These are phyloP conservation scores for Rhizoclosmatium sp. DNA, from an alignment of 192 early-diverging fungal genomes.

Conservation along the genomic window DNA sequence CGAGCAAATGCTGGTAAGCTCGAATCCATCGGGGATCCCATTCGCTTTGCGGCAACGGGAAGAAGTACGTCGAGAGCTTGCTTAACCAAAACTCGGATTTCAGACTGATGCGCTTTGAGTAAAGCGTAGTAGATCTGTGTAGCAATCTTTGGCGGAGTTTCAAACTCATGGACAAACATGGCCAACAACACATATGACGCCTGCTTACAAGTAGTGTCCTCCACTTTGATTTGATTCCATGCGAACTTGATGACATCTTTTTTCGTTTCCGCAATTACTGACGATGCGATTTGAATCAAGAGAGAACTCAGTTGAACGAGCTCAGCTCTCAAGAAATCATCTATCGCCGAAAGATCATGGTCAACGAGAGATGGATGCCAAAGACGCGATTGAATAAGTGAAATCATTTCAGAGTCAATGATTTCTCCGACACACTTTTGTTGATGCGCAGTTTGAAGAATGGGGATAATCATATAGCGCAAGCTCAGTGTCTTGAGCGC, in stretches of 20 bases:
- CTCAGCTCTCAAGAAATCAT: conserved; percentile 70
- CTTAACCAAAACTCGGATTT: conserved; percentile 85
- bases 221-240: conserved; percentile 78
- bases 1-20: conserved; percentile 83
- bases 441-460: conserved; percentile 75
- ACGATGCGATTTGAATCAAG: conserved; percentile 82
- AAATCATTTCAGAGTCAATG: conserved; percentile 67
- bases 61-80: conserved; percentile 95
- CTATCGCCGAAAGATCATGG: conserved; percentile 21
- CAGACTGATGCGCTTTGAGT: conserved; percentile 87
- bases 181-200: conserved; percentile 93
- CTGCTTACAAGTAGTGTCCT: conserved; percentile 95
- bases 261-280: conserved; percentile 65
- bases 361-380: conserved; percentile 58
- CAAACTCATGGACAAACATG: conserved; percentile 91
- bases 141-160: conserved; percentile 78
- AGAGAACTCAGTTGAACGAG: conserved; percentile 91
- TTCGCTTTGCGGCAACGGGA: conserved; percentile 87
- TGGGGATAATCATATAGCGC: conserved; percentile 85
- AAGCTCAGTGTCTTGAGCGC: conserved; percentile 77
- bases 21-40: conserved; percentile 47
- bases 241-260: conserved; percentile 93
- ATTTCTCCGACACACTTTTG: conserved; percentile 60
- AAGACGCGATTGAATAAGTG: conserved; percentile 65
- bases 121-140: conserved; percentile 79